These are phyloP conservation scores for Sphaerulina musiva DNA, from an alignment of 2,329 filamentous ascomycete genomes.

Conservation along the genomic window DNA sequence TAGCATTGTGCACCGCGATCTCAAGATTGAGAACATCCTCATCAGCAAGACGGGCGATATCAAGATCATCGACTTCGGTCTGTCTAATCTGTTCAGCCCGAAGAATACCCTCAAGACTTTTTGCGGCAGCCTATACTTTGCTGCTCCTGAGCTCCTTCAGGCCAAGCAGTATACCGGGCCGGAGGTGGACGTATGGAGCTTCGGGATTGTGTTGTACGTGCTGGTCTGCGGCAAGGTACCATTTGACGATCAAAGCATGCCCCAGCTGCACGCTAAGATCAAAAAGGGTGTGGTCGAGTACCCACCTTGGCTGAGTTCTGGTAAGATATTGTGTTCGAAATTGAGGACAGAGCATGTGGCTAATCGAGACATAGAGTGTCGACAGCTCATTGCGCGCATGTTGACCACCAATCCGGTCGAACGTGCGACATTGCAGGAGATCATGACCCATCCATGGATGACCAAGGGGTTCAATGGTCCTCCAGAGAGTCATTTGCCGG, in stretches of 20 bases:
- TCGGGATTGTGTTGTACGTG: slow-evolving; percentile 95
- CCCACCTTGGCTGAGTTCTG: slow-evolving; percentile 81
- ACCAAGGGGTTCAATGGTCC: slow-evolving; percentile 79
- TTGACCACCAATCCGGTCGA: slow-evolving; percentile 87
- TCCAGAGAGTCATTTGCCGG: slow-evolving; percentile 82
- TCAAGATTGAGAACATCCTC: slow-evolving; percentile 98
- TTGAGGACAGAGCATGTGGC: background rate
- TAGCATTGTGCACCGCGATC: slow-evolving; percentile 92
- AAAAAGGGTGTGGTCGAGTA: slow-evolving; percentile 97
- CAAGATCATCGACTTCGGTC: slow-evolving; percentile 97
- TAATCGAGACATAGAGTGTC: slow-evolving; percentile 62
- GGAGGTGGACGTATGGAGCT: slow-evolving; percentile 97
- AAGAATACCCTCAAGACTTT: slow-evolving; percentile 85
- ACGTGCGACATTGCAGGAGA: slow-evolving; percentile 79
- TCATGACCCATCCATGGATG: slow-evolving; percentile 95
- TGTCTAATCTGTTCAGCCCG: slow-evolving; percentile 93
- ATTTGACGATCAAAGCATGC: slow-evolving; percentile 99
- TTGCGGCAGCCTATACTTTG: slow-evolving; percentile 95
- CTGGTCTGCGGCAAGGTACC: slow-evolving; percentile 96
- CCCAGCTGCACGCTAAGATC: slow-evolving; percentile 94
- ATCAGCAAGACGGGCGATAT: slow-evolving; percentile 99
- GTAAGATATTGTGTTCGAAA: slow-evolving; percentile 48
- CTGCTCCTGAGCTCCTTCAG: slow-evolving; percentile 87
- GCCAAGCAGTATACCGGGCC: slow-evolving; percentile 91
- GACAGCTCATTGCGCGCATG: slow-evolving; percentile 87